Evolutionary conservation across 2,329 filamentous ascomycete species (phyloP), one percentile per base, ranked within the genome.

Genomic region (Catunica adiposa): DNA sequence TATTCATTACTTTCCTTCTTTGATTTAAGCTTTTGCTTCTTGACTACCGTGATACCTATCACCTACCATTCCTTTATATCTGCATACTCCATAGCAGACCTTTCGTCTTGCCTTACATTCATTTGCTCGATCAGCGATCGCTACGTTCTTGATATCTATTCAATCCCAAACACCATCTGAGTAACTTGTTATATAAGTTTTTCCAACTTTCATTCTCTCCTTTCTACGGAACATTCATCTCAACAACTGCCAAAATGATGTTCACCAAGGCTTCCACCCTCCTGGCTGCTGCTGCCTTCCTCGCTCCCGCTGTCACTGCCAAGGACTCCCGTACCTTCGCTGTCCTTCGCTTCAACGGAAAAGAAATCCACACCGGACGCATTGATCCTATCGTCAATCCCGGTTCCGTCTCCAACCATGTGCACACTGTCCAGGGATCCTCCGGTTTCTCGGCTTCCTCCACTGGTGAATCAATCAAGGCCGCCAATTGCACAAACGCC

Each of bases 401-500:
- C 14, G 83, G 83, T 20, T 58, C 61, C 9, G 64, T 76, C 14
- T 74, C 80, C 2, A 64, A 67, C 50, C 85, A 89, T 66, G 76
- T 84, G 25, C 86, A 89, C 70, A 79, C 76, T 54, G 75, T 89
- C 61, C 77, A 83, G 68, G 84, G 82, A 46, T 84, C 82, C 57
- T 84, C 79, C 67, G 80, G 72, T 61, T 89, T 89, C 63, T 71
- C 75, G 60, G 70, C 79, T 61, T 73, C 68, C 54, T 80, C 83
- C 64, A 79, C 74, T 44, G 84, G 80, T 62, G 71, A 78, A 56
- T 71, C 76, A 48, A 73, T 85, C 25, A 59, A 71, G 58, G 65
- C 73, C 56, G 86, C 83, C 31, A 73, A 76, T 25, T 90, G 86
- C 73, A 84, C 80, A 51, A 86, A 82, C 34, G 83, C 85, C 65